Conservation (phyloP, 495 filamentous ascomycete genomes). For the Lophium mytilinum region DNA sequence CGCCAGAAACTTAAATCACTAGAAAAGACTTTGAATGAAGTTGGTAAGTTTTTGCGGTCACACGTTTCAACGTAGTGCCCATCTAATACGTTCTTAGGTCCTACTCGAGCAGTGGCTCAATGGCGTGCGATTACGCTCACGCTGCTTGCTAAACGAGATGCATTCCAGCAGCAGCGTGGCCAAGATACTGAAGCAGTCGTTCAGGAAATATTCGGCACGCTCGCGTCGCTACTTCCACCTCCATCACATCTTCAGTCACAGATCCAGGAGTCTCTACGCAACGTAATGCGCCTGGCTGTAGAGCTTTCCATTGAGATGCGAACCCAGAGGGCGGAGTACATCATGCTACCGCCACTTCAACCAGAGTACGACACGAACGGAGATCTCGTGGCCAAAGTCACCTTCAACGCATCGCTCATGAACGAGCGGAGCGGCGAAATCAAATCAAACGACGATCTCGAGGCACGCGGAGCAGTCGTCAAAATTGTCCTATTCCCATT, state of each 20-base stretch:
- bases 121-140: constrained; percentile 94
- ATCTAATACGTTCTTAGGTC: constrained; percentile 29
- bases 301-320: constrained; percentile 92
- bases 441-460: constrained; percentile 65
- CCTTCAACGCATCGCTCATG: constrained; percentile 86
- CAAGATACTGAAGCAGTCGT: constrained; percentile 86
- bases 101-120: constrained; percentile 73
- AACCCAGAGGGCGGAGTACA: constrained; percentile 87
- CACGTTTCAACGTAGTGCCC: background rate
- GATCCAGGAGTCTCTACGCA: constrained; percentile 70
- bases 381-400: constrained; percentile 71
- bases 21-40: constrained; percentile 82
- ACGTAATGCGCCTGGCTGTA: constrained; percentile 74
- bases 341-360: constrained; percentile 92
- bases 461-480: constrained; percentile 66
- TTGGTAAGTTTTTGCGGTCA: constrained; percentile 42
- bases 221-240: constrained; percentile 72
- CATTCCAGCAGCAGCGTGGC: constrained; percentile 66
- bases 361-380: constrained; percentile 91
- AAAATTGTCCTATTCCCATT: constrained; percentile 88
- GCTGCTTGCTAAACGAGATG: constrained; percentile 65
- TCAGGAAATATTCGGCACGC: constrained; percentile 69
- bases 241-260: constrained; percentile 65
- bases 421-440: constrained; percentile 74
- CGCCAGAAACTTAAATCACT: constrained; percentile 91